Evolutionary conservation across 495 filamentous ascomycete species (phyloP).

Genomic region (Aspergillus campestris): DNA sequence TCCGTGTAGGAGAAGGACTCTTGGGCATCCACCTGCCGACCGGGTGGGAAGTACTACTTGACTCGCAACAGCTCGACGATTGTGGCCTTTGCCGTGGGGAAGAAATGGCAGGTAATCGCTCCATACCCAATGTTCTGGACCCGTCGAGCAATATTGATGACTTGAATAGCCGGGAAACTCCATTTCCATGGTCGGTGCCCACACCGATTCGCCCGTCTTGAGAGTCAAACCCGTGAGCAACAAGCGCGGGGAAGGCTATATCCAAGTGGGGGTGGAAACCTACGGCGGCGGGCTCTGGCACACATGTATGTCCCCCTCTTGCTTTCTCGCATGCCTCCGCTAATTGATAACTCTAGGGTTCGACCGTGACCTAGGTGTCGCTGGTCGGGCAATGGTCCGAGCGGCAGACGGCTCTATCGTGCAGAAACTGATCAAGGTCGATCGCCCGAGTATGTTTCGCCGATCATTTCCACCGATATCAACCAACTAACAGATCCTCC

Average conservation of each 20-base stretch:
- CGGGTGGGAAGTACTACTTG: constrained; percentile 92
- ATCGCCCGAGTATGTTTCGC: constrained; percentile 58
- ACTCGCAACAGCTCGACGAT: constrained; percentile 93
- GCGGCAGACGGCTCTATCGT: constrained; percentile 62
- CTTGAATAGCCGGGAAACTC: constrained; percentile 67
- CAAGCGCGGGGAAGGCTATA: constrained; percentile 75
- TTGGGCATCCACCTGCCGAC: constrained; percentile 70
- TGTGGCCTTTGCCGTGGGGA: constrained; percentile 88
- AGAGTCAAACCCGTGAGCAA: constrained; percentile 92
- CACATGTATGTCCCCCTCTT: constrained; percentile 36
- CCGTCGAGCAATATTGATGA: background rate
- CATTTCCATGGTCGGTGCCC: constrained; percentile 90
- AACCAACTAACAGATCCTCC: background rate
- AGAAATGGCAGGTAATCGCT: constrained; percentile 64
- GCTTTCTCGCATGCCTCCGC: background rate
- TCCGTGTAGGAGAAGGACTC: constrained; percentile 66
- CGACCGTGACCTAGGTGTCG: constrained; percentile 86
- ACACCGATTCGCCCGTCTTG: constrained; percentile 89
- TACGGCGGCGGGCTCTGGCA: constrained; percentile 83
- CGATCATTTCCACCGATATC: background rate
- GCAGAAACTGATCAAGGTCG: constrained; percentile 83
- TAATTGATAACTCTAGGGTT: constrained; percentile 54
- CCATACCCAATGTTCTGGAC: background rate
- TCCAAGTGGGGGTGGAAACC: constrained; percentile 93
- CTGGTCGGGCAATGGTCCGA: constrained; percentile 79